Evolutionary conservation across 306 rosid genomes (phyloP), one percentile per base, ranked within the genome.

Genomic region (Arachis stenosperma): DNA sequence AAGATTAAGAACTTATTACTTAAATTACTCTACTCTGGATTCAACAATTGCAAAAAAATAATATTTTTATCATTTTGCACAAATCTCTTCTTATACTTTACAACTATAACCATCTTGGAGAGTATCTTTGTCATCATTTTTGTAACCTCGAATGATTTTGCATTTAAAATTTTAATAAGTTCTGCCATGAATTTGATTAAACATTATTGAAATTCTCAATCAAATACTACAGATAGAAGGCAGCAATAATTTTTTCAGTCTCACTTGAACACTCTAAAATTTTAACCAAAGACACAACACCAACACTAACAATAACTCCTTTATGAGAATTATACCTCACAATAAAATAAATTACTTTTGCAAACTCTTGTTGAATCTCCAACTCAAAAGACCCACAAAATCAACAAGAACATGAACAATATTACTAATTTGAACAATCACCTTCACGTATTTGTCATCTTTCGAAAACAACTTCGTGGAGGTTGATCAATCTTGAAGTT

Each of bases 131-230:
- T 88, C 27, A 96, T 91, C 90, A 88, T 84, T 81, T 90, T 94
- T 4, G 95, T 76, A 77, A 90, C 94, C 36, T 88, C 96, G 41
- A 81, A 86, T 2, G 98, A 92, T 70, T 88, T 90, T 4, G 92
- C 90, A 75, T 79, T 82, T 4, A 92, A 90, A 77, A 90, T 84
- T 72, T 85, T 92, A 4, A 90, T 85, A 69, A 92, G 86, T 79
- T 90, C 98, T 6, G 85, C 73, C 95, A 90, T 88, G 78, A 92
- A 85, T 11, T 90, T 14, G 92, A 85, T 96, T 96, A 92, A 47
- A 90, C 90, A 58, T 92, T 92, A 36, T 90, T 90, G 0, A 92
- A 87, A 87, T 92, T 90, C 83, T 84, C 90, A 1, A 96, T 92
- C 69, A 92, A 57, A 74, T 82, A 85, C 56, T 42, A 27, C 88